Conservation (phyloP, 2,329 filamentous ascomycete species). For the Dissoconium aciculare region DNA sequence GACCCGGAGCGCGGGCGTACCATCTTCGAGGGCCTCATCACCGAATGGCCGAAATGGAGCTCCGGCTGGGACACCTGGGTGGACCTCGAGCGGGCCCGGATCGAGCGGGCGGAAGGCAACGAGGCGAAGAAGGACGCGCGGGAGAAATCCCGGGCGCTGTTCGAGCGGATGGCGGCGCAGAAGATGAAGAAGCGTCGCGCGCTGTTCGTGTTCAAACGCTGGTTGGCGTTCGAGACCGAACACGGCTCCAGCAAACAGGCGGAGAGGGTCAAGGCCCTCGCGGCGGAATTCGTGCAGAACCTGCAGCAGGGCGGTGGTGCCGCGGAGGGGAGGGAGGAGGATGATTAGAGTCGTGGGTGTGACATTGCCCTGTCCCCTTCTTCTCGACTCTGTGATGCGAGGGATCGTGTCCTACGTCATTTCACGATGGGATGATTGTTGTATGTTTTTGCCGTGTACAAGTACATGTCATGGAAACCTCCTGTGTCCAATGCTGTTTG, state of each 20-base stretch:
- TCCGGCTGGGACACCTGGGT: conserved; percentile 89
- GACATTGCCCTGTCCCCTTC: no score
- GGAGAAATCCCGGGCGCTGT: conserved; percentile 46
- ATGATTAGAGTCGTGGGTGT: no score
- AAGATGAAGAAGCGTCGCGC: conserved; percentile 68
- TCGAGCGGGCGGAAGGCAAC: conserved; percentile 19
- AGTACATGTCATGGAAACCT: no score
- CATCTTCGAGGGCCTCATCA: conserved; percentile 77
- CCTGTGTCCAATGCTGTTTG: no score
- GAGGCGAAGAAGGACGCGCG: conserved; percentile 41
- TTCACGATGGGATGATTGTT: no score
- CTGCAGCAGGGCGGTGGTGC: conserved; percentile 23
- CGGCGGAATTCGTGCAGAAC: conserved; percentile 52
- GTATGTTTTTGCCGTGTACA: no score
- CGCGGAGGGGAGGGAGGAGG: conserved; percentile 14
- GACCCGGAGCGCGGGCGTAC: conserved; percentile 85
- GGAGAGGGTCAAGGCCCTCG: conserved; percentile 55
- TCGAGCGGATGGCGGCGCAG: conserved; percentile 55
- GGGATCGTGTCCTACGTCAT: no score
- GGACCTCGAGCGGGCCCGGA: conserved; percentile 50
- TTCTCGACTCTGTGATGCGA: no score
- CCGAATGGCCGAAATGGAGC: conserved; percentile 72
- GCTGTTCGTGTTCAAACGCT: conserved; percentile 78
- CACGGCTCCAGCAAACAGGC: conserved; percentile 53
- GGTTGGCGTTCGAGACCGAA: conserved; percentile 72